Base-by-base conservation (phyloP, 78 protist species). In the Speleostelium caveatum region DNA sequence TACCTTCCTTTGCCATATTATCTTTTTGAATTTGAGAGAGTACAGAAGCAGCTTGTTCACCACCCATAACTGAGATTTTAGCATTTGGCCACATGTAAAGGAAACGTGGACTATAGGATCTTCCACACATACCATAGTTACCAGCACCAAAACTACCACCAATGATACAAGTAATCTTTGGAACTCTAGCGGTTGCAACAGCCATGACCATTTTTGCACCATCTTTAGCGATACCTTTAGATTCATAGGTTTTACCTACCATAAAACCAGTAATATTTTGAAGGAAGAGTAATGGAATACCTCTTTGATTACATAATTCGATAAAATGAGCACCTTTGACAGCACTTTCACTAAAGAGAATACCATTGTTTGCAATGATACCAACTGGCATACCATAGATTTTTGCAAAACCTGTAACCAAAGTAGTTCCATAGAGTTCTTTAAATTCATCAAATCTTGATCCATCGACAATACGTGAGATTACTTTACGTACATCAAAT, bases 81-180 rank as follows among this genome's bases (percentile, higher is more conserved):
- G 98, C 87, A 74, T 98, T 97, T 41, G 99, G 99, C 99, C 99
- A 97, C 99, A 97, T 97, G 88, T 63, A 98, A 83, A 98, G 4
- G 96, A 97, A 96, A 28, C 98, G 94, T 28, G 99, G 98, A 32
- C 86, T 68, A 77, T 71, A 90, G 26, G 97, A 91, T 22, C 98
- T 93, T 49, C 99, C 99, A 86, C 99, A 98, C 99, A 98, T 98
- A 65, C 98, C 99, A 75, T 98, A 98, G 79, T 98, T 98, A 42
- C 99, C 99, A 14, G 99, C 99, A 33, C 99, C 99, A 73, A 96
- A 98, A 75, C 94, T 75, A 38, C 99, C 99, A 28, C 99, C 99
- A 58, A 95, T 73, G 73, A 98, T 45, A n/a, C 96, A 94, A 12
- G 99, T 98, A 22, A 98, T 58, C 95, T 98, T 98, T 26, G 99